These are phyloP conservation scores for Talaromyces verruculosus DNA, from an alignment of 2,329 filamentous ascomycete species.

Conservation along the genomic window DNA sequence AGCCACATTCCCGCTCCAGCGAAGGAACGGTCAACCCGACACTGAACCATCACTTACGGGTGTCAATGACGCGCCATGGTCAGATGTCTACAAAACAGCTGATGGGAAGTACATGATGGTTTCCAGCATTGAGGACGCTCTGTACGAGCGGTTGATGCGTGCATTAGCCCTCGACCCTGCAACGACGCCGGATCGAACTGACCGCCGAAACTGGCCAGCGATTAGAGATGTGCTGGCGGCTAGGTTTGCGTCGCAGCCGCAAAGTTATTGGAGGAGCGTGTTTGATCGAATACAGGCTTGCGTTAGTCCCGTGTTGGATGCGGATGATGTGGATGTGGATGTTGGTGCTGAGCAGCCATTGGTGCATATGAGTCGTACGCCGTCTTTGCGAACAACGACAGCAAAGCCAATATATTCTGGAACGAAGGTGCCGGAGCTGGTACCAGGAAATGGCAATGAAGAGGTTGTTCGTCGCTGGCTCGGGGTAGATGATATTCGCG, in stretches of 20 bases:
- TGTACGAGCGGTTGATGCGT: constrained; percentile 17
- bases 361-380: constrained; percentile 19
- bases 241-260: constrained; percentile 9
- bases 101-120: constrained; percentile 21
- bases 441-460: background rate
- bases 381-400: constrained; percentile 9
- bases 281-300: constrained; percentile 15
- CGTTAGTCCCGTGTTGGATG: constrained; percentile 20
- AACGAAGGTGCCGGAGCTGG: constrained; percentile 7
- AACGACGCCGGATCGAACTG: background rate
- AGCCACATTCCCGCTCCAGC: constrained; percentile 17
- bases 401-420: background rate
- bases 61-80: constrained; percentile 12
- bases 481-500: background rate
- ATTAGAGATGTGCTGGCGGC: constrained; percentile 5
- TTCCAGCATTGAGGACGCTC: constrained; percentile 14
- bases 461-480: constrained; percentile 18
- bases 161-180: constrained; percentile 9
- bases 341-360: constrained; percentile 5
- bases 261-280: constrained; percentile 17
- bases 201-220: constrained; percentile 19
- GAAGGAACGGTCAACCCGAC: constrained; percentile 15
- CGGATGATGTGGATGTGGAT: constrained; percentile 10
- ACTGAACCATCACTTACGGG: constrained; percentile 17
- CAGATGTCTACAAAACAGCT: constrained; percentile 16